Percentiles rank a stretch among this genome's conserved stretches.
Conservation (phyloP, 202 grass and related monocot species). For the Hordeum pubiflorum region DNA sequence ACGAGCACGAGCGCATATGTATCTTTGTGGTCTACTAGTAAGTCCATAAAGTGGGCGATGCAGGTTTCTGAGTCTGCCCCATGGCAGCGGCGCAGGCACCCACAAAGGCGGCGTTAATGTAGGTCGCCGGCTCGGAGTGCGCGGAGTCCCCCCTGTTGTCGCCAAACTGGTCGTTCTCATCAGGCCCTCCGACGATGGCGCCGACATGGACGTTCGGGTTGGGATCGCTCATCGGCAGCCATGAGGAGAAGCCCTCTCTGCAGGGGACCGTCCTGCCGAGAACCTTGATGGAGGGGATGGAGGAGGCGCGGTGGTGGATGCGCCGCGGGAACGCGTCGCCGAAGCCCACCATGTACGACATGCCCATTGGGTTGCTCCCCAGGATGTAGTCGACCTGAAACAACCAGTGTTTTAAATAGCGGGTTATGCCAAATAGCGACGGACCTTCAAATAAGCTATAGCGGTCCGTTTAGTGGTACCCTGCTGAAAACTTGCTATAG, state of each 20-base stretch:
- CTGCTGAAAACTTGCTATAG: too few species aligned
- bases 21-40: not conserved
- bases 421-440: too few species aligned
- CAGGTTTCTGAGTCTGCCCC: not conserved
- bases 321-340: conserved; percentile 23
- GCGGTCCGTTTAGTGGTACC: too few species aligned
- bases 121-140: conserved; percentile 46
- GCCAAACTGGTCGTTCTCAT: conserved; percentile 41
- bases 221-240: not conserved
- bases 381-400: conserved; percentile 57
- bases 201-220: conserved; percentile 51
- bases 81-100: conserved; percentile 40
- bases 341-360: conserved; percentile 49
- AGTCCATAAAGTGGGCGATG: not conserved
- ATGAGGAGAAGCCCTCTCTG: conserved; percentile 44
- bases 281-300: conserved; percentile 37
- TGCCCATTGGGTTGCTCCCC: conserved; percentile 40
- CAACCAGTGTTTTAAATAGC: too few species aligned
- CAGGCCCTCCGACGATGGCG: conserved; percentile 45
- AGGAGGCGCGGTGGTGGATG: conserved; percentile 47
- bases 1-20: not conserved
- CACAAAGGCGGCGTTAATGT: conserved; percentile 58
- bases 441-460: too few species aligned
- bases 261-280: conserved; percentile 37
- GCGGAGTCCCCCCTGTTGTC: conserved; percentile 44